phyloP scores from a whole-genome alignment of 75 land plant species.

The Cupressus sempervirens region DNA sequence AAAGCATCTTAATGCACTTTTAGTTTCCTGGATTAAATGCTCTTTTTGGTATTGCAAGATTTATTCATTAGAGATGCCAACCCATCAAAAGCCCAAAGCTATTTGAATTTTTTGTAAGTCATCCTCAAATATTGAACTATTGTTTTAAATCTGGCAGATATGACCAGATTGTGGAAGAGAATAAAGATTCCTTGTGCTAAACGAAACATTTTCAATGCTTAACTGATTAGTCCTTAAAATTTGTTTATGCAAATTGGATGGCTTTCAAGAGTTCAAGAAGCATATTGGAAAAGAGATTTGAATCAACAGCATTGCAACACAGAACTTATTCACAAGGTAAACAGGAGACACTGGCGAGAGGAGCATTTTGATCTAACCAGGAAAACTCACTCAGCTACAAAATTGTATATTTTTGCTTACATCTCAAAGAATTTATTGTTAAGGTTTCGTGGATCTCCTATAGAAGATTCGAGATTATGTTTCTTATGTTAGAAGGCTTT shows the following conservation, averaged over 20 bases:
- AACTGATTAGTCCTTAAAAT: constrained; percentile 2
- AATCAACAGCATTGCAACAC: not conserved
- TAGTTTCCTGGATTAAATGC: not conserved
- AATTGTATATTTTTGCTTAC: not conserved
- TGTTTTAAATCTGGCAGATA: constrained; percentile 1
- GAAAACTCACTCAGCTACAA: not conserved
- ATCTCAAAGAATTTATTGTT: not conserved
- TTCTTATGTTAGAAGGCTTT: not conserved
- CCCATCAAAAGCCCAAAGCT: constrained; percentile 6
- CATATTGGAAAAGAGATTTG: not conserved
- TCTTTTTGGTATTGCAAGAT: not conserved
- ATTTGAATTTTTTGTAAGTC: constrained; percentile 1
- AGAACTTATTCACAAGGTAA: not conserved
- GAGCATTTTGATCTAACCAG: not conserved
- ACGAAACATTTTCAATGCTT: not conserved
- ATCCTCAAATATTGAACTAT: not conserved
- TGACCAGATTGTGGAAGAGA: constrained; percentile 6
- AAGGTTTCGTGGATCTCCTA: not conserved
- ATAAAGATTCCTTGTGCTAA: constrained; percentile 6
- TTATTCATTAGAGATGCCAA: not conserved
- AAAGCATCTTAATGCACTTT: constrained; percentile 15
- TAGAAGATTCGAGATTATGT: not conserved
- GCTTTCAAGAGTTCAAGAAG: not conserved
- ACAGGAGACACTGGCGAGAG: not conserved
- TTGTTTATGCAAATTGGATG: not conserved